phyloP scores from a whole-genome alignment of 306 rosid genomes.

The Lotus japonicus region DNA sequence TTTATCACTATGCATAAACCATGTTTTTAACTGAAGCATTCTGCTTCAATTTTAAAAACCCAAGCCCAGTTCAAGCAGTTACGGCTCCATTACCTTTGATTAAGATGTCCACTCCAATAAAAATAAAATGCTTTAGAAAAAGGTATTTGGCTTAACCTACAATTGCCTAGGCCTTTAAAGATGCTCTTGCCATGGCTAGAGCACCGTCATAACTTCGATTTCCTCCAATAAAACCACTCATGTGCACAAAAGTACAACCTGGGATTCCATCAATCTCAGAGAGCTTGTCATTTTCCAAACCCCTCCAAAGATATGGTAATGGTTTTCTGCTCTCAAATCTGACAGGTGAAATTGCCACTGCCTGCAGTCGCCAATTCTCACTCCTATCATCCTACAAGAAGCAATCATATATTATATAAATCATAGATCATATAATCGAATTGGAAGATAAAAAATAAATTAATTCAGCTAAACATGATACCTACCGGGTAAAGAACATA shows the following conservation, averaged over 20 bases:
- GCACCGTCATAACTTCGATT: constrained; percentile 44
- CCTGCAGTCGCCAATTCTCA: constrained; percentile 51
- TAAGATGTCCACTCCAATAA: not conserved
- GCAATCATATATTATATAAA: not conserved
- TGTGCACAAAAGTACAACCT: constrained; percentile 51
- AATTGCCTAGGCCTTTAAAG: constrained; percentile 31
- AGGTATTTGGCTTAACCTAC: constrained; percentile 1
- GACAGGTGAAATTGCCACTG: constrained; percentile 42
- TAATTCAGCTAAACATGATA: not conserved
- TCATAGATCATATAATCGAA: not conserved
- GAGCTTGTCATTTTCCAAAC: constrained; percentile 47
- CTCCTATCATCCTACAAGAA: constrained; percentile 46
- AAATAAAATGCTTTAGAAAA: not conserved
- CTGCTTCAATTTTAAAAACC: constrained; percentile 4
- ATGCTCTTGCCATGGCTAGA: constrained; percentile 49
- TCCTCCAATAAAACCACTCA: constrained; percentile 63
- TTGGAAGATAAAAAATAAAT: not conserved
- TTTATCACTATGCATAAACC: not conserved
- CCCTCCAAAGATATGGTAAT: constrained; percentile 45
- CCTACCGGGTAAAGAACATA: constrained; percentile 48
- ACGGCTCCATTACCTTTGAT: not conserved
- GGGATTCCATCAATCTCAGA: constrained; percentile 50
- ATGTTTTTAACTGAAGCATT: constrained; percentile 1
- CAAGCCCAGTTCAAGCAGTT: not conserved
- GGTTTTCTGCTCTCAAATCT: constrained; percentile 54